These are phyloP conservation scores for Dendrobium catenatum DNA, from an alignment of 106 monocot species.

Conservation along the genomic window DNA sequence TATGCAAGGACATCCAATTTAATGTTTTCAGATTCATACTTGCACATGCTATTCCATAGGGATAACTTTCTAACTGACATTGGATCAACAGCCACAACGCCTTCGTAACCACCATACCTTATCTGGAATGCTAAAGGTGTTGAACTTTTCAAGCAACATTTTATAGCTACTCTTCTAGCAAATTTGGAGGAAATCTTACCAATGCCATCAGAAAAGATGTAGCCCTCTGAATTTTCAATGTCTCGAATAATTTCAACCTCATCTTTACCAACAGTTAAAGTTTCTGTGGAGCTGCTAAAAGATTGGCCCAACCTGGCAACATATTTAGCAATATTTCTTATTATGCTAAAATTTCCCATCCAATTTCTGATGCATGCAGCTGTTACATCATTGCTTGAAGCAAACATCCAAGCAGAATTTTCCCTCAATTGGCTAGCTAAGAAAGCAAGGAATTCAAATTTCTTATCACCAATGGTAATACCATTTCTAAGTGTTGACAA, in stretches of 20 bases:
- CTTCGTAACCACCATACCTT: conserved; percentile 83
- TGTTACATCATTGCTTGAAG: conserved; percentile 42
- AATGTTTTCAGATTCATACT: conserved; percentile 68
- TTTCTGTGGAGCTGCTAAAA: conserved; percentile 77
- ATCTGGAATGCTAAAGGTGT: conserved; percentile 84
- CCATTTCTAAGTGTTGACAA: conserved; percentile 56
- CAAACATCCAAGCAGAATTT: conserved; percentile 93
- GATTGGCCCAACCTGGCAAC: conserved; percentile 86
- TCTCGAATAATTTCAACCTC: conserved; percentile 62
- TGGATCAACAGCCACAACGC: conserved; percentile 85
- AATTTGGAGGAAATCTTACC: conserved; percentile 76
- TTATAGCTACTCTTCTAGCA: conserved; percentile 58
- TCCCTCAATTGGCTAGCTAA: conserved; percentile 84
- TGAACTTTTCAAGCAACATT: conserved; percentile 46
- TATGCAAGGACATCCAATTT: conserved; percentile 79
- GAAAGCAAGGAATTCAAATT: conserved; percentile 94
- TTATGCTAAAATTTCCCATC: conserved; percentile 74
- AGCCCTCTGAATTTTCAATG: conserved; percentile 30
- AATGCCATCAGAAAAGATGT: conserved; percentile 91
- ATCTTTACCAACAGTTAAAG: conserved; percentile 37
- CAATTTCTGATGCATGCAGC: conserved; percentile 51
- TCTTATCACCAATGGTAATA: conserved; percentile 61
- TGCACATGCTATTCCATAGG: conserved; percentile 79
- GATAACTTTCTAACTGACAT: conserved; percentile 50
- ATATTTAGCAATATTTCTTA: conserved; percentile 90